Conservation (phyloP, 441 rosid genomes). For the Gossypium schwendimanii region DNA sequence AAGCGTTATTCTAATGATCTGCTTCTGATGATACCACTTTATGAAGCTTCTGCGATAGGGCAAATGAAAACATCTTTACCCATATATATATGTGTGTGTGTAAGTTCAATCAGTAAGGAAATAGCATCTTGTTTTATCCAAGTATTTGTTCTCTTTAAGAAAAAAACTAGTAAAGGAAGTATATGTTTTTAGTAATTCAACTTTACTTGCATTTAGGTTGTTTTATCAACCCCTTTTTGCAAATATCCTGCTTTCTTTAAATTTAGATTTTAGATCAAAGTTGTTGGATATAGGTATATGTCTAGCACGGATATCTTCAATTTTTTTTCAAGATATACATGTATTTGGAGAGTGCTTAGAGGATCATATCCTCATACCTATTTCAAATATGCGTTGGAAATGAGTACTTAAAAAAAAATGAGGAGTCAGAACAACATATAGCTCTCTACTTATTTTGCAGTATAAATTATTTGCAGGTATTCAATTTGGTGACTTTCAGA, state of each 20-base stretch:
- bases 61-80: too few species aligned
- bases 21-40: neutral
- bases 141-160: neutral
- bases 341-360: too few species aligned
- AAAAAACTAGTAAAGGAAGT: neutral
- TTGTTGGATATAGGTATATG: neutral
- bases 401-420: too few species aligned
- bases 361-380: too few species aligned
- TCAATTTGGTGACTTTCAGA: slow-evolving; percentile 76
- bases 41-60: neutral
- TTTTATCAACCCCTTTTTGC: neutral
- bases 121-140: neutral
- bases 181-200: neutral
- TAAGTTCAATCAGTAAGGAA: neutral
- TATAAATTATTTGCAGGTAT: slow-evolving; percentile 43
- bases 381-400: too few species aligned
- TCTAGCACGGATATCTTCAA: too few species aligned
- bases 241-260: neutral
- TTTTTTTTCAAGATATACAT: too few species aligned
- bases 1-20: neutral
- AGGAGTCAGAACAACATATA: too few species aligned
- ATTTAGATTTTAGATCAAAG: neutral
- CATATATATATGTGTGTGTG: neutral
- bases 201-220: neutral
- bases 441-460: slow-evolving; percentile 15